phyloP scores from a whole-genome alignment of 108 stramenopile genomes.

The Craspedostauros australis region DNA sequence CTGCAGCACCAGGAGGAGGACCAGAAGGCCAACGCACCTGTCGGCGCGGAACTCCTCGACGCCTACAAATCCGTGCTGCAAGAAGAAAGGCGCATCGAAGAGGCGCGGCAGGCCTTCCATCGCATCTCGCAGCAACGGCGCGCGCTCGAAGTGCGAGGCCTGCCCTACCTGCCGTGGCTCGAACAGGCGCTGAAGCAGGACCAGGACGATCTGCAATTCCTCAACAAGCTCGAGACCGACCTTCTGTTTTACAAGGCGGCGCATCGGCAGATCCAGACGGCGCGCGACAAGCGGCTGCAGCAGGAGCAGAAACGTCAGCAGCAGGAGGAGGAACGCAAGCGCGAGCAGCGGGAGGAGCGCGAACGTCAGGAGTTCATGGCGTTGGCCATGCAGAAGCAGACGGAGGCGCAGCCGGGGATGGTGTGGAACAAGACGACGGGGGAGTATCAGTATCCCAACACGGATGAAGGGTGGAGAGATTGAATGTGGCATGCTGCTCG shows the following conservation, averaged over 20 bases:
- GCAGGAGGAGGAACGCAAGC: conserved; percentile 44
- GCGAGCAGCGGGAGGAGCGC: conserved; percentile 38
- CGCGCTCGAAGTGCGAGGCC: conserved; percentile 50
- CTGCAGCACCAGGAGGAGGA: conserved; percentile 9
- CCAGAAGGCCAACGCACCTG: neutral
- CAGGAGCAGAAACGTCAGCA: conserved; percentile 29
- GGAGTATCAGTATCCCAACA: conserved; percentile 76
- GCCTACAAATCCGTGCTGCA: conserved; percentile 41
- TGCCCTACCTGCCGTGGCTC: conserved; percentile 64
- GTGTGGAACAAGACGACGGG: conserved; percentile 73
- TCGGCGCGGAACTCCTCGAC: conserved; percentile 30
- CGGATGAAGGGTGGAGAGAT: conserved; percentile 85
- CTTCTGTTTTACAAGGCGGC: conserved; percentile 33
- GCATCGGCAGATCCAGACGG: conserved; percentile 44
- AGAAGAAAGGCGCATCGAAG: conserved; percentile 23
- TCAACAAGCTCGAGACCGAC: conserved; percentile 41
- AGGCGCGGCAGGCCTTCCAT: conserved; percentile 46
- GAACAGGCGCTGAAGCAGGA: conserved; percentile 60
- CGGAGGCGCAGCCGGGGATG: conserved; percentile 72
- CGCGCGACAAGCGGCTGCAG: conserved; percentile 40
- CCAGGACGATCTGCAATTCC: conserved; percentile 61
- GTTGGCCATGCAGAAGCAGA: conserved; percentile 50
- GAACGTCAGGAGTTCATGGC: conserved; percentile 47
- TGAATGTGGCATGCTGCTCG: too few species aligned
- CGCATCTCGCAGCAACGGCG: conserved; percentile 46